Evolutionary conservation across 2,329 filamentous ascomycete species (phyloP), one percentile per base, ranked within the genome.

Genomic region (Phialophora tarda): DNA sequence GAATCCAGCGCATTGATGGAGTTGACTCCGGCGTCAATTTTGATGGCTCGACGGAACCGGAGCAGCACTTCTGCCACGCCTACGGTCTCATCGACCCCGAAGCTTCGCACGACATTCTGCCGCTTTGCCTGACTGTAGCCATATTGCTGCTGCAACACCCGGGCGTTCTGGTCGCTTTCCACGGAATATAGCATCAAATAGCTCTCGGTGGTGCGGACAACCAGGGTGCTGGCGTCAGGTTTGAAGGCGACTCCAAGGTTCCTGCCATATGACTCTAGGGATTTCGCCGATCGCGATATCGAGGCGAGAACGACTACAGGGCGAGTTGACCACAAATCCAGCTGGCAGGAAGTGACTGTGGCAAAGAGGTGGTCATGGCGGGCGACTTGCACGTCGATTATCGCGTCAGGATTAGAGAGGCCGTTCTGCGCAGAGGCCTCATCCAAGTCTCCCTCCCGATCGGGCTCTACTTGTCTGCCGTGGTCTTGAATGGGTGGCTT

Each of bases 271-370:
- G 89, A 89, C 67, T 87, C 83, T 54, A 98, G 80, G 0, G 95
- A 99, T 41, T 88, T 84, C 59, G 86, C 81, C 57, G 95, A 98
- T 71, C 95, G 91, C 66, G 93, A 85, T 56, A 97, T 89, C 28
- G 93, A 87, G 66, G 93, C 93, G 61, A 98, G 86, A 32, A 97
- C 88, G 26, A 93, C 93, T 62, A 92, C 93, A 57, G 95, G 95
- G 91, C 94, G 94, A 63, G 92, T 94, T 81, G 99, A 95, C 95
- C 95, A 99, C 71, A 99, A 85, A n/a, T 91, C 92, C 77, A 99
- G 87, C 12, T 91, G 91, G 1, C 91, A 91, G 4, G 86, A 82
- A 0, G 94, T 97, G 75, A 97, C 92, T 55, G 92, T 92, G 59
- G 91, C 91, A 79, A 99, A 97, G 68, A 91, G 81, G 74, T 93